Evolutionary conservation across 2,329 filamentous ascomycete species (phyloP).

Genomic region (Penicillium sp.): DNA sequence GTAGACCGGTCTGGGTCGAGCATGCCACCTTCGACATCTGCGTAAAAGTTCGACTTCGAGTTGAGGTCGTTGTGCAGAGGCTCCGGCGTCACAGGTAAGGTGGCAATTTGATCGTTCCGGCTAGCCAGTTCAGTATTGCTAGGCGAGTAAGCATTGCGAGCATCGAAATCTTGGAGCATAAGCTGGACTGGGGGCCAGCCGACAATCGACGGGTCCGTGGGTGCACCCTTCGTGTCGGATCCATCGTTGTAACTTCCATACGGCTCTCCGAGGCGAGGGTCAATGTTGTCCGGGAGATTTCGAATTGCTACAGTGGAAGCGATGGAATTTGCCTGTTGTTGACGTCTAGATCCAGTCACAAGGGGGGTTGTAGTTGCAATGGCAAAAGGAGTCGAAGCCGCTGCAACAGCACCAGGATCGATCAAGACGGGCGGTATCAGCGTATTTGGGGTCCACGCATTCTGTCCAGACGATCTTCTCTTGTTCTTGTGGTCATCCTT

Average conservation of each 20-base stretch:
- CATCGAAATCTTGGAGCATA: too few species aligned
- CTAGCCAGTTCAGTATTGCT: neutral
- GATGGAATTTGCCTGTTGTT: too few species aligned
- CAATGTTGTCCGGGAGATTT: constrained; percentile 30
- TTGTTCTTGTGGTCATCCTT: constrained; percentile 72
- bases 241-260: constrained; percentile 14
- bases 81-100: constrained; percentile 21
- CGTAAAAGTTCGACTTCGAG: too few species aligned
- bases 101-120: neutral
- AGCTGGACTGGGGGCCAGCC: too few species aligned
- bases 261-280: constrained; percentile 34
- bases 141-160: neutral
- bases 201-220: neutral
- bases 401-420: too few species aligned
- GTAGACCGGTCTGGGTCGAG: too few species aligned
- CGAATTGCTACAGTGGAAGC: too few species aligned
- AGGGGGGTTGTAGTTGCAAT: neutral
- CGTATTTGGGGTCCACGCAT: neutral
- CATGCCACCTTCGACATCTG: too few species aligned
- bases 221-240: constrained; percentile 1
- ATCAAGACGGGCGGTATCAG: constrained; percentile 3
- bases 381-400: too few species aligned
- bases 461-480: constrained; percentile 35
- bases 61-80: neutral
- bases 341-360: neutral